Evolutionary conservation across 257 asterid species (phyloP), one percentile per base, ranked within the genome.

Genomic region (Craterostigma plantagineum): DNA sequence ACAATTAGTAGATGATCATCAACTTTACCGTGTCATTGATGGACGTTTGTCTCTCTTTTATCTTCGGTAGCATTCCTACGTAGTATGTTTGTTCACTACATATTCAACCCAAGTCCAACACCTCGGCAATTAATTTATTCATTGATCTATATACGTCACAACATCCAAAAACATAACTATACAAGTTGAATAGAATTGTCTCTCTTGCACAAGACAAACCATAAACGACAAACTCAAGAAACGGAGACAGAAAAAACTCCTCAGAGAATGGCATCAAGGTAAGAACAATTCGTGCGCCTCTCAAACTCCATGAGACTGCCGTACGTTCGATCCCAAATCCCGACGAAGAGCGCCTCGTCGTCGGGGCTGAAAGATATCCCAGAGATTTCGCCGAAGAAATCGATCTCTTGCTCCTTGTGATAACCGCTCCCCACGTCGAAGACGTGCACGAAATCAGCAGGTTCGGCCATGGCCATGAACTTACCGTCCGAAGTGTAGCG

Each of bases 401-500:
- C 93, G 8, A 81, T 69, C 38, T 81, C 97, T 64, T 86, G 97
- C 50, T 81, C 93, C 59, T 69, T 66, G 48, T 66, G 67, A 7
- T 78, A 86, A 38, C 87, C 92, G 16, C 70, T 64, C 58, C 63
- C 43, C 11, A 81, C 91, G 52, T 81, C 94, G 43, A 77, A 81
- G 18, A 86, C 56, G 17, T 86, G 97, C 56, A 86, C 94, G 35
- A 73, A 86, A 55, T 86, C 97, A 7, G 93, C 97, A 46, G 94
- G 93, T 62, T 86, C 97, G n/a, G 97, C 92, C 93, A 81, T 86
- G 7, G 97, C 77, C 91, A 86, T 64, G 72, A 73, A 86, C 51
- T 77, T 58, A 12, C 97, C 97, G 52, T 86, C 97, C 3, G 80
- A 72, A 8, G 97, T 53, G 62, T 72, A 86, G 55, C 87, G 94